Base-by-base conservation (phyloP, 257 asterid species). In the Scutellaria barbata region DNA sequence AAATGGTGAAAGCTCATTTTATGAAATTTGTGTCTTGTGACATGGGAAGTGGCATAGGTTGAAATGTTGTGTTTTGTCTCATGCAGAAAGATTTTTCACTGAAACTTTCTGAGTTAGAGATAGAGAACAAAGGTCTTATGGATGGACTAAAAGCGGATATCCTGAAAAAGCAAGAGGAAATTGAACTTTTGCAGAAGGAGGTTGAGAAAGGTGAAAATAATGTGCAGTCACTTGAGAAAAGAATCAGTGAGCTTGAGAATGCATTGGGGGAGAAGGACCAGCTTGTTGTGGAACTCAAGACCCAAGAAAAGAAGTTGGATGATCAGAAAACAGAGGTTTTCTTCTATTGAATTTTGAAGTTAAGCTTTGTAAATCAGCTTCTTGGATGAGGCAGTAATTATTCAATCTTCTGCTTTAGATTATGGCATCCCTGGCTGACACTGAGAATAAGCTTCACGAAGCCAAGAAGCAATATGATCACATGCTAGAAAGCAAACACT, bases 401-500 rank as follows among this genome's bases (percentile, higher is more conserved):
- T 73, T 64, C 64, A 68, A 18, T 70, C 30, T 68, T 55, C 73
- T 69, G 42, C 65, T 84, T 66, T 85, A 95, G 99, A 84, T 83
- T 81, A 77, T 83, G 76, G 82, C 74, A 71, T 83, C 88, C 45
- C 76, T 92, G 76, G 82, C 82, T 72, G 90, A 85, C 62, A 84
- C 95, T 62, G 97, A 88, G 76, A 84, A 82, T 74, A 88, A 87
- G 77, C 98, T 92, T 73, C 76, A 81, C 68, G 95, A 92, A 75
- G 95, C 97, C 72, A 89, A 87, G 85, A 92, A 86, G 88, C 86
- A 88, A 72, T 76, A 84, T 71, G 87, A 95, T 73, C 98, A 83
- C 77, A 92, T 89, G 98, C 80, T 92, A 79, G 97, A 95, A 80
- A 88, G 83, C 84, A 92, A 89, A 78, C 97, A 95, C 16, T 72